Base-by-base conservation (phyloP, 805 yeast genomes). In the Metschnikowia dekortorum region DNA sequence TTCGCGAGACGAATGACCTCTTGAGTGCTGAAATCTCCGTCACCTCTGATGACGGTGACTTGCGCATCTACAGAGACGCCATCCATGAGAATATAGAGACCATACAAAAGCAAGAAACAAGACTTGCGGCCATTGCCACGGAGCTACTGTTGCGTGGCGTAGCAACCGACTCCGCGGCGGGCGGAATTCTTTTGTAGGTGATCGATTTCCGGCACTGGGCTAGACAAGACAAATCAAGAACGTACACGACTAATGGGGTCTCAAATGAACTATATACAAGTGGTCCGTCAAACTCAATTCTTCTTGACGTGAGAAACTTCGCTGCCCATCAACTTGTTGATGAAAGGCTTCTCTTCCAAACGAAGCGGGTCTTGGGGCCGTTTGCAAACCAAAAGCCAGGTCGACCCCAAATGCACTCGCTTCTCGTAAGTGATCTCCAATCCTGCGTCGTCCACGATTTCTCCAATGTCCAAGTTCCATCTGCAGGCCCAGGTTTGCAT, bases 381-480 rank as follows among this genome's bases (percentile, higher is more conserved):
- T 68, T 87, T 87, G 39, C 89, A 86, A 7, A 86, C 82, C 57
- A 86, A 75, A 68, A 86, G 79, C 94, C 94, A 91, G 5, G 97
- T 89, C 1, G 98, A 87, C 18, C 98, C 98, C 53, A 94, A 77
- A 69, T 94, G 97, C 18, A 83, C 83, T 56, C 96, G 75, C 54
- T 81, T 82, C 61, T 88, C 92, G 57, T 82, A 83, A 2, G 90
- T 88, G 40, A 94, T 79, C 56, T 87, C 91, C 49, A 94, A 73
- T 0, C 96, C 96, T 6, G 96, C 84, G 51, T 82, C 83, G 63
- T 87, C 91, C 29, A 94, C 77, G 38, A 94, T 75, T 59, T 86
- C 95, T 26, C 91, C 96, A 57, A 94, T 88, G 63, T 94, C 98
- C 55, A 94, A 72, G 64, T 94, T 94, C 97, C 98, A 94, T 62